phyloP scores from a whole-genome alignment of 768 basidiomycete species.

The Coprinellus aureogranulatus region DNA sequence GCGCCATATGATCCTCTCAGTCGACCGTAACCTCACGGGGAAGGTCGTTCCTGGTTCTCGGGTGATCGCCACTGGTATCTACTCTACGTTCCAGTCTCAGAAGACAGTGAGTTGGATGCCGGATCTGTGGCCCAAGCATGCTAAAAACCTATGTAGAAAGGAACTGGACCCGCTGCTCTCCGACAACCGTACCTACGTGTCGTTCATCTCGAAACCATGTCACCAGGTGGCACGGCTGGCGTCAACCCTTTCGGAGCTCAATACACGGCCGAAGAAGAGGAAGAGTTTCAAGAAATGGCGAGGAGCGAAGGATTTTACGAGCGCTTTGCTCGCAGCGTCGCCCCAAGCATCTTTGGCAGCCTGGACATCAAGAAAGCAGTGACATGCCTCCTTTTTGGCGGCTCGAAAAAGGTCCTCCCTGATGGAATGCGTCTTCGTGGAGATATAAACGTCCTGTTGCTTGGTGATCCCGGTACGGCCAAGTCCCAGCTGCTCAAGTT shows the following conservation, averaged over 20 bases:
- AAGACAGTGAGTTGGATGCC: constrained; percentile 60
- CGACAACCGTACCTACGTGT: constrained; percentile 94
- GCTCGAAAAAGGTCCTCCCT: constrained; percentile 94
- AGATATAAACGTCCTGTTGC: constrained; percentile 93
- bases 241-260: constrained; percentile 84
- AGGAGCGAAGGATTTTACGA: constrained; percentile 89
- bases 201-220: constrained; percentile 87
- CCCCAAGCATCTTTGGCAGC: constrained; percentile 95
- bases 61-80: constrained; percentile 92
- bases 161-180: constrained; percentile 75
- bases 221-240: constrained; percentile 66
- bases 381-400: constrained; percentile 92
- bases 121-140: not conserved
- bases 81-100: constrained; percentile 89
- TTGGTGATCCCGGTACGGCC: constrained; percentile 98
- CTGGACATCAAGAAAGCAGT: constrained; percentile 99
- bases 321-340: constrained; percentile 89
- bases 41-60: constrained; percentile 95
- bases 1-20: constrained; percentile 88
- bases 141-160: constrained; percentile 54
- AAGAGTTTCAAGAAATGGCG: constrained; percentile 91
- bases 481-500: constrained; percentile 98
- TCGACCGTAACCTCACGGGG: constrained; percentile 87
- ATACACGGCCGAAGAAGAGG: constrained; percentile 95
- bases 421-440: constrained; percentile 97